These are phyloP conservation scores for Coprinellus micaceus DNA, from an alignment of 768 basidiomycete genomes.

Conservation along the genomic window DNA sequence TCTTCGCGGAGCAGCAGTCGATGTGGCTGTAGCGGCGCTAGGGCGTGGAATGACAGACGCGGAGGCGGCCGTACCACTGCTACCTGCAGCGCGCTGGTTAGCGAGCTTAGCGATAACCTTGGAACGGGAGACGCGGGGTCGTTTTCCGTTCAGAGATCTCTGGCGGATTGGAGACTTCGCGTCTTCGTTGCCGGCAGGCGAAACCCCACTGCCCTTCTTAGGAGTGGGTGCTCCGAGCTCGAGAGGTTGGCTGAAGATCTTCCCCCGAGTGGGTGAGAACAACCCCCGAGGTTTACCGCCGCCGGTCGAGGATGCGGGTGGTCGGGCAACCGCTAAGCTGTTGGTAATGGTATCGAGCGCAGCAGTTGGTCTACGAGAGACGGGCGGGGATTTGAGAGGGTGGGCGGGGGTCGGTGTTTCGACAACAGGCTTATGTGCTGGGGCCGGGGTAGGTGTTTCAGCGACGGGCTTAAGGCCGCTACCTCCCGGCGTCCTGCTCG, in stretches of 20 bases:
- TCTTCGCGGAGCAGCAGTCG: conserved; percentile 23
- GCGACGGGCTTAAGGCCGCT: conserved; percentile 8
- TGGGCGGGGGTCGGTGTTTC: not conserved
- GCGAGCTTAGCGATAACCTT: conserved; percentile 75
- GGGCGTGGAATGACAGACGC: too few species aligned
- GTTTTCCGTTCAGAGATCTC: conserved; percentile 44
- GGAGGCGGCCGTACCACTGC: conserved; percentile 12
- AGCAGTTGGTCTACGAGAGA: not conserved
- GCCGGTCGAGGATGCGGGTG: conserved; percentile 5
- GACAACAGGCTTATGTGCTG: not conserved
- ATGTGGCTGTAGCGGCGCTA: too few species aligned
- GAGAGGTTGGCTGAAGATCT: conserved; percentile 55
- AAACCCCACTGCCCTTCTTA: too few species aligned
- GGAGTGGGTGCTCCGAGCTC: not conserved
- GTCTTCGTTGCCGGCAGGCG: not conserved
- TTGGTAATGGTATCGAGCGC: conserved; percentile 36
- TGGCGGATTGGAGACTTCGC: conserved; percentile 21
- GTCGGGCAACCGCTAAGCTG: conserved; percentile 16
- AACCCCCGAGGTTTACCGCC: conserved; percentile 10
- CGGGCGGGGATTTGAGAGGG: not conserved
- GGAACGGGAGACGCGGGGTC: conserved; percentile 77
- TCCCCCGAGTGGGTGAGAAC: conserved; percentile 25
- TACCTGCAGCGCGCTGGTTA: conserved; percentile 57
- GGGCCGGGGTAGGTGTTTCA: conserved; percentile 10
- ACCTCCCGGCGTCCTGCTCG: conserved; percentile 17